phyloP scores from a whole-genome alignment of 1,284 basidiomycete genomes.

The Rhodotorula sp. region DNA sequence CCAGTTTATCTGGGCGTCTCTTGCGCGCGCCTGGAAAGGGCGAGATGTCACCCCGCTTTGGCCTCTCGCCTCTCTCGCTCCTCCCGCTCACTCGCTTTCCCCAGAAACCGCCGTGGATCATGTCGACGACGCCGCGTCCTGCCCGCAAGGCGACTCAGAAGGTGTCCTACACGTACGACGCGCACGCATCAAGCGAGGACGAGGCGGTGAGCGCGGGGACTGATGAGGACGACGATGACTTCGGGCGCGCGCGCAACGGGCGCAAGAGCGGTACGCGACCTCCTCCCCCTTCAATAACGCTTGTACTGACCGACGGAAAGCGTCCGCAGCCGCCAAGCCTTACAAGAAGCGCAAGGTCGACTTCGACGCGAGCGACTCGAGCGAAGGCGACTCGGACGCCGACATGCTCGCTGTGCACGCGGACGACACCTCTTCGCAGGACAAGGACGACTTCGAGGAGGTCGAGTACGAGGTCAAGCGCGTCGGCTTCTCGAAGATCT shows the following conservation, averaged over 20 bases:
- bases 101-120: neutral
- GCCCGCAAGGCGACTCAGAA: neutral
- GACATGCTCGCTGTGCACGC: neutral
- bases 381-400: neutral
- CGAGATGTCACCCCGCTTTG: no score
- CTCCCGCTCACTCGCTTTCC: neutral
- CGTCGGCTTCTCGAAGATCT: neutral
- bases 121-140: neutral
- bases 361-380: neutral
- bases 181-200: neutral
- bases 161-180: neutral
- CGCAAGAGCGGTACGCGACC: neutral
- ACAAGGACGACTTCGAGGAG: neutral
- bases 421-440: neutral
- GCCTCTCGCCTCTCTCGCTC: neutral
- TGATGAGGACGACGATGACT: neutral
- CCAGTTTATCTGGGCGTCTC: no score
- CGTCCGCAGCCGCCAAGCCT: neutral
- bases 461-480: neutral
- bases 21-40: no score
- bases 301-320: no score
- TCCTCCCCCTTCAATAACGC: rapidly evolving
- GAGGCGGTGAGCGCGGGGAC: neutral
- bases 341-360: neutral
- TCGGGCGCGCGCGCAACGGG: neutral